Evolutionary conservation across 352 stramenopile genomes (phyloP).

Genomic region (Phytophthora tentaculata): DNA sequence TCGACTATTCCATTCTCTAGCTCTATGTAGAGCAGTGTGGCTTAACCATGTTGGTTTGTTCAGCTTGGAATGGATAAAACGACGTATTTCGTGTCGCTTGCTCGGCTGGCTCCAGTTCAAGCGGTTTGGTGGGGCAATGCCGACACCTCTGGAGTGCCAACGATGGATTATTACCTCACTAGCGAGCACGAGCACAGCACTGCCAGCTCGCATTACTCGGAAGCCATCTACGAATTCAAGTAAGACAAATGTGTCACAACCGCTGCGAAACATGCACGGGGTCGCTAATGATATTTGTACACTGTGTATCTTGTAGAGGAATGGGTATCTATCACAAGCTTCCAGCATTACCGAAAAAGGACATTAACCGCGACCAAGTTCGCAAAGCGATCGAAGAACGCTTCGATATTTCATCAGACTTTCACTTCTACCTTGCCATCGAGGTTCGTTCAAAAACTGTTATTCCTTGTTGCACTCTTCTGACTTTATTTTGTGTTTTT

Average conservation of each 20-base stretch:
- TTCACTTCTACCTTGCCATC: constrained; percentile 71
- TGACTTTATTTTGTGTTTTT: constrained; percentile 1
- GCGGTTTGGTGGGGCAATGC: constrained; percentile 80
- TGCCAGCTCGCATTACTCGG: constrained; percentile 60
- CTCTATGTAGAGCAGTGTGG: neutral
- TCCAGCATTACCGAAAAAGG: constrained; percentile 44
- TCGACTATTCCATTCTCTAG: neutral
- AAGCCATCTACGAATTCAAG: constrained; percentile 67
- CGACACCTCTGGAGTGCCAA: constrained; percentile 69
- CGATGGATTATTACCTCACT: constrained; percentile 74
- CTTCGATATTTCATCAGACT: constrained; percentile 58
- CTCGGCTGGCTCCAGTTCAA: constrained; percentile 70
- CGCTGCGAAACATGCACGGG: constrained; percentile 1
- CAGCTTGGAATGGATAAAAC: constrained; percentile 83
- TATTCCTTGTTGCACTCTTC: neutral
- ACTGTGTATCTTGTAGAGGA: constrained; percentile 38
- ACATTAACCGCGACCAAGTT: constrained; percentile 48
- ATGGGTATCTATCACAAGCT: constrained; percentile 73
- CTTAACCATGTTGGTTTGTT: constrained; percentile 3
- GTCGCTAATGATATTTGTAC: neutral
- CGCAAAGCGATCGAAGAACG: constrained; percentile 55
- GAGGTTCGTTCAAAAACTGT: constrained; percentile 45
- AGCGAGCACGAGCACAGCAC: constrained; percentile 68
- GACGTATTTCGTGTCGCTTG: constrained; percentile 78
- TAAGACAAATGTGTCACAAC: constrained; percentile 26